A percentile compares a stretch with the other conserved stretches of the same genome.
phyloP scores from a whole-genome alignment of 139 green algal species.

The Coelastrella sp. region DNA sequence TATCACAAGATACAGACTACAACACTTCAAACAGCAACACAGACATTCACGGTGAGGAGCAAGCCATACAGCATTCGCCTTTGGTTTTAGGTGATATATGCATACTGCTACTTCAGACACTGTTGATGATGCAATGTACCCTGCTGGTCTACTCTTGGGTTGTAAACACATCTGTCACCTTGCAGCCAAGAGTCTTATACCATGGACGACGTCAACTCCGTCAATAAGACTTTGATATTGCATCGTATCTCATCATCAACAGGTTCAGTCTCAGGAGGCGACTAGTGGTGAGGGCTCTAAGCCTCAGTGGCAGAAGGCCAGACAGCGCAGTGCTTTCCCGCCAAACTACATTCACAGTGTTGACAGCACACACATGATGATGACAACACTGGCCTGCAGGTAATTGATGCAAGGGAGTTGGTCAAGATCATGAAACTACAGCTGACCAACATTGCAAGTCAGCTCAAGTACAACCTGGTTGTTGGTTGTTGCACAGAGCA shows the following conservation, averaged over 20 bases:
- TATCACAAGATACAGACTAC: conserved; percentile 71
- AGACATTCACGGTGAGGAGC: conserved; percentile 22
- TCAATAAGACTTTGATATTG: too few relatives aligned
- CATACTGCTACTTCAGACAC: too few relatives aligned
- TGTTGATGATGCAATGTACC: too few relatives aligned
- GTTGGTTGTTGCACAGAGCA: too few relatives aligned
- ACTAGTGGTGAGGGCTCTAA: not conserved
- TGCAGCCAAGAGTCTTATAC: too few relatives aligned
- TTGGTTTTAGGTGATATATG: not conserved
- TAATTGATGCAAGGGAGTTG: too few relatives aligned
- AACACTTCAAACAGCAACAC: conserved; percentile 39
- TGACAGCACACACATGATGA: conserved; percentile 98
- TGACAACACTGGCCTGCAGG: conserved; percentile 88
- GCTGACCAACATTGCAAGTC: not conserved
- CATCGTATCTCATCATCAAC: not conserved
- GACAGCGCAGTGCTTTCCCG: conserved; percentile 93
- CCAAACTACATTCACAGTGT: conserved; percentile 98
- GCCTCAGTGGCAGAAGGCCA: conserved; percentile 35
- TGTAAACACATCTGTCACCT: too few relatives aligned
- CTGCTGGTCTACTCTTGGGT: too few relatives aligned
- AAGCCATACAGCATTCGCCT: not conserved
- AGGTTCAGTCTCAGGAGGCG: not conserved
- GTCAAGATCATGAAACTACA: too few relatives aligned
- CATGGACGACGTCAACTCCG: too few relatives aligned
- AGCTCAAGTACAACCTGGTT: too few relatives aligned